Evolutionary conservation across 164 flowering plant genomes (phyloP).

Genomic region (Vitis rotundifolia): DNA sequence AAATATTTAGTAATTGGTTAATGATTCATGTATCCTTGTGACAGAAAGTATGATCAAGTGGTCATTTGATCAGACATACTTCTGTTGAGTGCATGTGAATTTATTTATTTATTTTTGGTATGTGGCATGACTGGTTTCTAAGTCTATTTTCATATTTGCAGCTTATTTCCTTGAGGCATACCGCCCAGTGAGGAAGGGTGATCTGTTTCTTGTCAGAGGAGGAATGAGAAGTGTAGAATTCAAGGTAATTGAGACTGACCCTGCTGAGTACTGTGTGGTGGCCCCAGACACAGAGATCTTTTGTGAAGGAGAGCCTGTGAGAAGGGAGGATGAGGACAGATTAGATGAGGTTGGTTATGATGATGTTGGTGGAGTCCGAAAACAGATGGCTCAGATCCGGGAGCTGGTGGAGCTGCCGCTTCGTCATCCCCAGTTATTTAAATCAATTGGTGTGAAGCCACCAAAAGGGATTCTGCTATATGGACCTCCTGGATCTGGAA

Average conservation of each 20-base stretch:
- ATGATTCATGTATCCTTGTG: no score
- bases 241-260: slow-evolving; percentile 87
- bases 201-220: slow-evolving; percentile 84
- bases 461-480: slow-evolving; percentile 86
- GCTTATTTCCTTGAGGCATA: slow-evolving; percentile 91
- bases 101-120: no score
- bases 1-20: no score
- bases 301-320: slow-evolving; percentile 88
- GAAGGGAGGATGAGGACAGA: slow-evolving; percentile 81
- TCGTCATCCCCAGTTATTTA: slow-evolving; percentile 86
- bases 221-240: slow-evolving; percentile 92
- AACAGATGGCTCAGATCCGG: slow-evolving; percentile 92
- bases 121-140: neutral
- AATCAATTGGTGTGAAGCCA: slow-evolving; percentile 87
- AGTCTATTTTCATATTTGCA: slow-evolving; percentile 28
- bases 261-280: slow-evolving; percentile 85
- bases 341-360: slow-evolving; percentile 89
- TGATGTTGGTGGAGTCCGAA: slow-evolving; percentile 96
- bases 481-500: slow-evolving; percentile 97
- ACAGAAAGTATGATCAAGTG: no score
- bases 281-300: slow-evolving; percentile 89
- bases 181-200: slow-evolving; percentile 88
- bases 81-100: no score
- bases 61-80: no score
- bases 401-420: slow-evolving; percentile 85